Evolutionary conservation across 73 alveolate species (phyloP).

Genomic region (Stentor coeruleus): DNA sequence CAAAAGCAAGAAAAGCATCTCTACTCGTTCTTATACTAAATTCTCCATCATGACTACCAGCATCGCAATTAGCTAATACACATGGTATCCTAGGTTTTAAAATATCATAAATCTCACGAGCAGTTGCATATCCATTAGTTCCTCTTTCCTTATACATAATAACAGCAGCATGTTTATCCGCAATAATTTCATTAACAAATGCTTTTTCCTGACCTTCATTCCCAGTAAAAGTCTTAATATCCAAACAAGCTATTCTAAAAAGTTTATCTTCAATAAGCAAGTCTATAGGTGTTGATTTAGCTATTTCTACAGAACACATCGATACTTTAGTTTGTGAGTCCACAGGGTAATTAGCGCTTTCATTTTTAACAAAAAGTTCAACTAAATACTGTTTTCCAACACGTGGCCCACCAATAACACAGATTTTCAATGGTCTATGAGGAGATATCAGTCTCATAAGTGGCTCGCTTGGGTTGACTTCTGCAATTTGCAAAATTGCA

Average conservation of each 20-base stretch:
- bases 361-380: neutral
- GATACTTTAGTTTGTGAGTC: neutral
- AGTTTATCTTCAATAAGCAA: neutral
- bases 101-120: neutral
- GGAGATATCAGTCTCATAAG: neutral
- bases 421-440: neutral
- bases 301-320: neutral
- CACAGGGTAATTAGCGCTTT: neutral
- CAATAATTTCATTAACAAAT: neutral
- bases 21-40: neutral
- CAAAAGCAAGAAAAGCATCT: neutral
- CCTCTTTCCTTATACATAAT: neutral
- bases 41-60: neutral
- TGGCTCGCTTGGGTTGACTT: conserved; percentile 13
- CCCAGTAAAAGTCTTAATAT: neutral
- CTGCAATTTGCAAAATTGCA: neutral
- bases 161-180: neutral
- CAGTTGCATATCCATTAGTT: neutral
- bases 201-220: neutral
- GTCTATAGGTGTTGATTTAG: neutral
- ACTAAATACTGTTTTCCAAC: neutral
- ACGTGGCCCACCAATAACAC: neutral
- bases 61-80: neutral
- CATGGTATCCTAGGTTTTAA: neutral
- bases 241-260: neutral